These are phyloP conservation scores for Phytopythium aichiense DNA, from an alignment of 352 stramenopile species.

Conservation along the genomic window DNA sequence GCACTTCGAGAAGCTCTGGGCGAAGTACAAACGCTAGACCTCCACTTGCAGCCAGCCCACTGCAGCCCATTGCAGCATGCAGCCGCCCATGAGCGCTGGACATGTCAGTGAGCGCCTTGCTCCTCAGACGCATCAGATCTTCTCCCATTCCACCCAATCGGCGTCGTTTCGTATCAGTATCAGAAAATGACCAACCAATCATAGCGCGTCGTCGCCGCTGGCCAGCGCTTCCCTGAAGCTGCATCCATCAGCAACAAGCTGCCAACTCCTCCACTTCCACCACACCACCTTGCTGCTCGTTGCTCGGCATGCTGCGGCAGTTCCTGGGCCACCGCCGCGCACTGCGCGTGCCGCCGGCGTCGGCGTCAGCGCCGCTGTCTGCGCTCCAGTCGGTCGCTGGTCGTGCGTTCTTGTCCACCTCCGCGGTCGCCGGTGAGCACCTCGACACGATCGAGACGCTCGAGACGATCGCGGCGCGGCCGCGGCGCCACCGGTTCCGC, in stretches of 20 bases:
- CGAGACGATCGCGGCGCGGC: conserved; percentile 27
- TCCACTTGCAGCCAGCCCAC: not conserved
- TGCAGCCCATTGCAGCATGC: no score
- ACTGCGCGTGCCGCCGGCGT: conserved; percentile 14
- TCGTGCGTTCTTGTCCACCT: conserved; percentile 16
- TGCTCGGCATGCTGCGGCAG: conserved; percentile 12
- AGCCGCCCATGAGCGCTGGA: not conserved
- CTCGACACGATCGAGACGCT: conserved; percentile 20
- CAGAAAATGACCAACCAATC: conserved; percentile 22
- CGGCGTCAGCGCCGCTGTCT: conserved; percentile 8
- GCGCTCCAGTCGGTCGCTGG: conserved; percentile 11
- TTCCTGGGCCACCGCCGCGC: conserved; percentile 22
- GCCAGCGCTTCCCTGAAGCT: not conserved
- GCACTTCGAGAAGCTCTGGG: conserved; percentile 62
- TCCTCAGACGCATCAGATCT: not conserved
- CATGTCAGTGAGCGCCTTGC: not conserved
- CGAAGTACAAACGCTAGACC: conserved; percentile 37
- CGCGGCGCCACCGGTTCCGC: conserved; percentile 51
- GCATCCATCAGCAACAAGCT: not conserved
- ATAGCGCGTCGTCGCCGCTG: not conserved
- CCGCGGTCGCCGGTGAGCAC: conserved; percentile 6
- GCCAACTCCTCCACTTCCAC: conserved; percentile 9
- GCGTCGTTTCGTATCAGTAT: not conserved
- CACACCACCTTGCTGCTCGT: not conserved
- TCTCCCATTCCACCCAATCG: conserved; percentile 18